Evolutionary conservation across 2,329 filamentous ascomycete genomes (phyloP), one percentile per base, ranked within the genome.

Genomic region (Trichoderma semiorbis): DNA sequence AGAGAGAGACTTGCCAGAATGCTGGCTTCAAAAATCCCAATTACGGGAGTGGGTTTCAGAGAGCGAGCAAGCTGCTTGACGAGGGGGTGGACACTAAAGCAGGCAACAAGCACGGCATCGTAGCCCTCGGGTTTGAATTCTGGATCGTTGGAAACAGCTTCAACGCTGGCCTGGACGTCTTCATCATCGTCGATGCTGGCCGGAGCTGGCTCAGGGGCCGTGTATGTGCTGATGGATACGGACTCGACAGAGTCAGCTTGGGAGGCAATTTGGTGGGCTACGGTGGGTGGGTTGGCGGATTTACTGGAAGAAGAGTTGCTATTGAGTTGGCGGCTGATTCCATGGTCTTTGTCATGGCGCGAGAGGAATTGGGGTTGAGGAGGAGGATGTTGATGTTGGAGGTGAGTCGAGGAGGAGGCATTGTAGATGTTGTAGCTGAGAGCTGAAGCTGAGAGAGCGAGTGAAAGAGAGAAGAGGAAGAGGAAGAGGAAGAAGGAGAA

Each of bases 11-110:
- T 88, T 0, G 89, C 84, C 3, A 90, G 83, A 16, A 97, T 85
- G 77, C 91, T 93, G 1, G 94, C 92, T 81, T 98, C 95, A 77
- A 98, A 96, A 70, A 98, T 97, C 7, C 95, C 95, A 7, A 76
- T 80, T 14, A 82, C 77, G 7, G 78, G 74, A 6, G 76, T 73
- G 24, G 76, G 73, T 8, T 32, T 81, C 67, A 79, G 76, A 72
- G 1, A 78, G 3, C 16, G 74, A 14, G 84, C 80, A 16, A 97
- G 82, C 63, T 86, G 80, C 0, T 84, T 80, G 0, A 97, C 93
- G 0, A 98, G 86, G 0, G 92, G 90, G 78, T 98, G 94, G 1
- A 92, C 89, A 72, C 93, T 96, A 83, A 93, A 98, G 83, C 95
- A 98, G 24, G 94, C 94, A 2, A 98, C 87, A 0, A 98, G 86